These are phyloP conservation scores for Rhazya stricta DNA, from an alignment of 257 asterid genomes.

Conservation along the genomic window DNA sequence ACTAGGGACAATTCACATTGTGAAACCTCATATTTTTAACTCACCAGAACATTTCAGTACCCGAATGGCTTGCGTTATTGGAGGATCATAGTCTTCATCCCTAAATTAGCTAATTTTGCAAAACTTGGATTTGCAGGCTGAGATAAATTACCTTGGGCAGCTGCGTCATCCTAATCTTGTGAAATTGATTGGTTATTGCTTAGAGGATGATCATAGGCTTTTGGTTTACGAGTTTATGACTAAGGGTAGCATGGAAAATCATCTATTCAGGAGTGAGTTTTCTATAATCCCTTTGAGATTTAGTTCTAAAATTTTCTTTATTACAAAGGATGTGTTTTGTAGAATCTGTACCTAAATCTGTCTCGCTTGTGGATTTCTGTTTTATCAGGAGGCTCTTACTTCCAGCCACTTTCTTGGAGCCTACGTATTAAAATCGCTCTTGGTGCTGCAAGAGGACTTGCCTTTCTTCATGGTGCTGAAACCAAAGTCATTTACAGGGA, in stretches of 20 bases:
- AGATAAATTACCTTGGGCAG: slow-evolving; percentile 84
- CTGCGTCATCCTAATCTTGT: slow-evolving; percentile 81
- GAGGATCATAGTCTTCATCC: not conserved
- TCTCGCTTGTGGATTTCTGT: slow-evolving; percentile 11
- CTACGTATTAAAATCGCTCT: slow-evolving; percentile 71
- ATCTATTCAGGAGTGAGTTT: slow-evolving; percentile 77
- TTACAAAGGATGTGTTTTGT: not conserved
- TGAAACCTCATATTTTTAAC: not conserved
- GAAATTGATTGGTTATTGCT: slow-evolving; percentile 77
- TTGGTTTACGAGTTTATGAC: slow-evolving; percentile 85
- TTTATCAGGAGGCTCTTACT: slow-evolving; percentile 74
- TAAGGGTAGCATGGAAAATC: slow-evolving; percentile 96
- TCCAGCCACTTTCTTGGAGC: slow-evolving; percentile 72
- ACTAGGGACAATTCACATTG: not conserved
- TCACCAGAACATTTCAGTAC: not conserved
- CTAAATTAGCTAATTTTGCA: slow-evolving; percentile 4
- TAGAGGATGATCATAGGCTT: slow-evolving; percentile 87
- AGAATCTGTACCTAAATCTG: slow-evolving; percentile 2
- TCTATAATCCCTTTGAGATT: not conserved
- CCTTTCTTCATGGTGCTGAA: slow-evolving; percentile 86
- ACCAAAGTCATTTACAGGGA: slow-evolving; percentile 76
- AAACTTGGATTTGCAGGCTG: slow-evolving; percentile 51
- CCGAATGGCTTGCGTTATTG: not conserved
- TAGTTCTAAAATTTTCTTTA: slow-evolving; percentile 6
- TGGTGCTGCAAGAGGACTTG: slow-evolving; percentile 90